Conservation (phyloP, 768 basidiomycete species). For the Hortiboletus campestris region DNA sequence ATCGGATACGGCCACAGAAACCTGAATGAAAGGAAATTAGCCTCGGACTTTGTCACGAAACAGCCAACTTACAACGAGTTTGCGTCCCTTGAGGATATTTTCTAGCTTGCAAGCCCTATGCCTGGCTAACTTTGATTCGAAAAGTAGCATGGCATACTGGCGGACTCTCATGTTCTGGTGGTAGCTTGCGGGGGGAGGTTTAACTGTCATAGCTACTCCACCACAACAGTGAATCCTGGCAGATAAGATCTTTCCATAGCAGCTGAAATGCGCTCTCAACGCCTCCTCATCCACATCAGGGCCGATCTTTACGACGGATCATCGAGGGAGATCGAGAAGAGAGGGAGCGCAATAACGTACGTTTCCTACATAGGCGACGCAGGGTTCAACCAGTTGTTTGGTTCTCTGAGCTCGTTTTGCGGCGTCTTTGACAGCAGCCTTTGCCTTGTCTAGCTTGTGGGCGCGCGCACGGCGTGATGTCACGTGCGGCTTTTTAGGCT, state of each 20-base stretch:
- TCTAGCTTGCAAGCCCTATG: slow-evolving; percentile 42
- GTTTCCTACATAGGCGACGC: slow-evolving; percentile 59
- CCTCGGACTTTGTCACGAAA: not conserved
- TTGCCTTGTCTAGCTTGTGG: slow-evolving; percentile 16
- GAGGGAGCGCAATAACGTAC: slow-evolving; percentile 38
- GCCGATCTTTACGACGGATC: slow-evolving; percentile 29
- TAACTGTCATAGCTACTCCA: slow-evolving; percentile 29
- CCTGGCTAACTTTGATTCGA: slow-evolving; percentile 37
- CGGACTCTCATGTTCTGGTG: slow-evolving; percentile 40
- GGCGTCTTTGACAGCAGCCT: slow-evolving; percentile 14
- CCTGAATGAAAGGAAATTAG: slow-evolving; percentile 15
- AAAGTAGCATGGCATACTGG: slow-evolving; percentile 54
- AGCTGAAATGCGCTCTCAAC: slow-evolving; percentile 21
- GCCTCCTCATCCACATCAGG: slow-evolving; percentile 27
- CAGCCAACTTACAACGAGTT: slow-evolving; percentile 40
- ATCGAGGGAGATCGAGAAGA: not conserved
- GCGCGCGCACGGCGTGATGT: slow-evolving; percentile 8
- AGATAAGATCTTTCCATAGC: slow-evolving; percentile 24
- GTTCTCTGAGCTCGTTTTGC: slow-evolving; percentile 14
- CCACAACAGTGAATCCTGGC: slow-evolving; percentile 32
- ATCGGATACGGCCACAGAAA: slow-evolving; percentile 28
- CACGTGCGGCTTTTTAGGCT: slow-evolving; percentile 7
- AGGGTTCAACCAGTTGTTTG: slow-evolving; percentile 17
- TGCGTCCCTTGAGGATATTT: slow-evolving; percentile 38
- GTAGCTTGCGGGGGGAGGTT: slow-evolving; percentile 21